Conservation (phyloP, 2,329 filamentous ascomycete species). For the Diplocarpon mali region DNA sequence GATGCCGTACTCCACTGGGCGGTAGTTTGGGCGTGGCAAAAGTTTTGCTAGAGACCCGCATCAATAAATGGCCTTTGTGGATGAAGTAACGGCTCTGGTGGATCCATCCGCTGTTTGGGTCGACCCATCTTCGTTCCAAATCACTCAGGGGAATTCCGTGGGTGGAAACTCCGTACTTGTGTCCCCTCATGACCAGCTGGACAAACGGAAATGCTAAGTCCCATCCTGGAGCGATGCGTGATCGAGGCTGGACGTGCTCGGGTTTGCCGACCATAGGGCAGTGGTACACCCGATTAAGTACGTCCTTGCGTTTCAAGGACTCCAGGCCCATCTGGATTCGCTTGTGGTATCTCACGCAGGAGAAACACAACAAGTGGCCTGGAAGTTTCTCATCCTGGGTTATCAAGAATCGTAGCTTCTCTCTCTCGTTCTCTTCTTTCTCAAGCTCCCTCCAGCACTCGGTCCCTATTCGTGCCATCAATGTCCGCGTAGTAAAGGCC, state of each 20-base stretch:
- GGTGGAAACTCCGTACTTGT: conserved; percentile 31
- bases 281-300: conserved; percentile 44
- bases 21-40: conserved; percentile 42
- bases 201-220: conserved; percentile 46
- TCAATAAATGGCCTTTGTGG: conserved; percentile 41
- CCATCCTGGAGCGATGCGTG: conserved; percentile 42
- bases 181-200: conserved; percentile 42
- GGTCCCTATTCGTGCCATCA: conserved; percentile 33
- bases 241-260: conserved; percentile 36
- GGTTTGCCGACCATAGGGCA: conserved; percentile 42
- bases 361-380: conserved; percentile 47
- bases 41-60: conserved; percentile 44
- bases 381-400: conserved; percentile 40
- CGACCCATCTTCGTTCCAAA: conserved; percentile 40
- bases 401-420: conserved; percentile 40
- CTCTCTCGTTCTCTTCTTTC: conserved; percentile 32
- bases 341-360: conserved; percentile 43
- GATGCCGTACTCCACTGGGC: conserved; percentile 38
- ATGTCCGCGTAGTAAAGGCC: conserved; percentile 36
- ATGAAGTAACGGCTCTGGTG: conserved; percentile 44
- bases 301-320: conserved; percentile 38
- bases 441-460: conserved; percentile 31
- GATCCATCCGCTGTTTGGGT: conserved; percentile 40
- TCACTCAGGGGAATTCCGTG: conserved; percentile 37
- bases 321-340: conserved; percentile 42